Percentiles rank a stretch among this genome's conserved stretches.
phyloP scores from a whole-genome alignment of 495 filamentous ascomycete genomes.

The Hyaloscypha finlandica region DNA sequence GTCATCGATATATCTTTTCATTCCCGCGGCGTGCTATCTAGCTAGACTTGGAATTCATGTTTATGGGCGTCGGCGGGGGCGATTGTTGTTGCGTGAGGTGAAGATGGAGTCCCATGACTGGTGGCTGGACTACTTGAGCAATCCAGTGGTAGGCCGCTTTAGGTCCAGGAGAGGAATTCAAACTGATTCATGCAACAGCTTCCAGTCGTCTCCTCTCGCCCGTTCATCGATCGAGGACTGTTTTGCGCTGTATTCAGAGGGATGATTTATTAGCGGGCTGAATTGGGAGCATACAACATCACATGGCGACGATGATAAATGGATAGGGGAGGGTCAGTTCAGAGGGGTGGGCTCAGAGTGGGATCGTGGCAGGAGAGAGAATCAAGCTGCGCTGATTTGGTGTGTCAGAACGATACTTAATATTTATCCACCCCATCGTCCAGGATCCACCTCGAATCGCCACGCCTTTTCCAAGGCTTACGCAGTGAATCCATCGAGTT shows the following conservation, averaged over 20 bases:
- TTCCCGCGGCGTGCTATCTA: background rate
- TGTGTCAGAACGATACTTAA: too few relatives aligned
- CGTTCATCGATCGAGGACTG: background rate
- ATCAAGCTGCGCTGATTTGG: too few relatives aligned
- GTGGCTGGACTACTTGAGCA: too few relatives aligned
- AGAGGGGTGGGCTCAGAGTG: too few relatives aligned
- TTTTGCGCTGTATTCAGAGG: background rate
- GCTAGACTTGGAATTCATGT: background rate
- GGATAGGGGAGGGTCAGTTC: background rate
- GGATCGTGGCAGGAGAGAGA: too few relatives aligned
- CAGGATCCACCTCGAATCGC: background rate
- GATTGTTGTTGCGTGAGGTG: too few relatives aligned
- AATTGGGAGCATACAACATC: background rate
- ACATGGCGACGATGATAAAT: background rate
- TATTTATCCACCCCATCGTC: background rate
- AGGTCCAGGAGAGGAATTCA: too few relatives aligned
- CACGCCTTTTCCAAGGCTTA: background rate
- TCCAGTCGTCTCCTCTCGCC: background rate
- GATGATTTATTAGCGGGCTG: background rate
- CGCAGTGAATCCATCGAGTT: background rate
- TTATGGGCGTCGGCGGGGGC: too few relatives aligned
- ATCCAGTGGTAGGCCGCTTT: too few relatives aligned
- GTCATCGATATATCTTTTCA: background rate
- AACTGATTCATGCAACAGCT: background rate
- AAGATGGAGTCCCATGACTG: too few relatives aligned